phyloP scores from a whole-genome alignment of 1,284 basidiomycete genomes.

The Cystobasidium slooffiae region DNA sequence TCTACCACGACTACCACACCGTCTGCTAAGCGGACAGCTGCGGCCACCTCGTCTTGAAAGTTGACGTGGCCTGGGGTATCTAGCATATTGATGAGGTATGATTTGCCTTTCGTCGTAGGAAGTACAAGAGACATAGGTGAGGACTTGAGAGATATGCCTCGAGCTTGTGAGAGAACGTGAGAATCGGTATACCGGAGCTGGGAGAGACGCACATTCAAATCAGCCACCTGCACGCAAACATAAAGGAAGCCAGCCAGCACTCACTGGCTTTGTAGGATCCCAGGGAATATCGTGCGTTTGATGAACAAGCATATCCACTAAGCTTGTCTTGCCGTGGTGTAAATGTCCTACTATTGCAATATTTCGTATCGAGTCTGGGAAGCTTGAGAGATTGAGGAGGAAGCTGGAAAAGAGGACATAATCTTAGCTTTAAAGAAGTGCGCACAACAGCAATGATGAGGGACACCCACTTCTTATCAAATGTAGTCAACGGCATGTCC shows the following conservation, averaged over 20 bases:
- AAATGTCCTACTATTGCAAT: slow-evolving; percentile 93
- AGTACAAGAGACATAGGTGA: slow-evolving; percentile 93
- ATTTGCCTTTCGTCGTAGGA: slow-evolving; percentile 86
- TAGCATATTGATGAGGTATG: slow-evolving; percentile 87
- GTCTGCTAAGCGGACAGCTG: slow-evolving; percentile 83
- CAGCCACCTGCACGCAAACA: background rate
- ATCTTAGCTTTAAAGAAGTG: background rate
- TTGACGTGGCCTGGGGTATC: slow-evolving; percentile 99
- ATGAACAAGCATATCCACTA: slow-evolving; percentile 95
- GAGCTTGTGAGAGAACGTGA: slow-evolving; percentile 82
- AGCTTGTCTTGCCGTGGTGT: slow-evolving; percentile 95
- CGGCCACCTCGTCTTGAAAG: slow-evolving; percentile 95
- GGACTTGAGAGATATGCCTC: slow-evolving; percentile 94
- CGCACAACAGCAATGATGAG: background rate
- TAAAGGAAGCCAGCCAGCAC: slow-evolving; percentile 53
- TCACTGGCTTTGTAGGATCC: slow-evolving; percentile 83
- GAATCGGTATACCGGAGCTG: slow-evolving; percentile 94
- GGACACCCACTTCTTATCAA: slow-evolving; percentile 80
- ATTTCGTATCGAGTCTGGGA: slow-evolving; percentile 94
- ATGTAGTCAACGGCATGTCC: slow-evolving; percentile 87
- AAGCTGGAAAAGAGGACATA: slow-evolving; percentile 64
- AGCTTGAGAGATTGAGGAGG: slow-evolving; percentile 85
- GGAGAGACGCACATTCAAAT: background rate
- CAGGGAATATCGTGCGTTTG: slow-evolving; percentile 95
- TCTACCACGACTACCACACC: slow-evolving; percentile 94